Evolutionary conservation across 2,329 filamentous ascomycete genomes (phyloP).

Genomic region (Penicillium sp.): DNA sequence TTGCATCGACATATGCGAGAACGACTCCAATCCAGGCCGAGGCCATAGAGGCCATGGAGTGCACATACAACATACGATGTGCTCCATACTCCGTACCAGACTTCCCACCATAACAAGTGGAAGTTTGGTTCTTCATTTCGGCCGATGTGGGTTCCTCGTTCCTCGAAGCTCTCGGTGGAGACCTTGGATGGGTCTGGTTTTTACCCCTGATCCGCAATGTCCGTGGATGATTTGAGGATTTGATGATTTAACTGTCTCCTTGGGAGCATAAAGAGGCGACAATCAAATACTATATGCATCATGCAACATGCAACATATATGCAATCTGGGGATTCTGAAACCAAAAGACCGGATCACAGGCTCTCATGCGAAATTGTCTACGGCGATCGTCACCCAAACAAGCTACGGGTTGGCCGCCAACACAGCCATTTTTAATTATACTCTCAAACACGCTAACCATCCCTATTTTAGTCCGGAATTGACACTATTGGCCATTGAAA

Average conservation of each 20-base stretch:
- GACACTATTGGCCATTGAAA: constrained; percentile 15
- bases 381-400: constrained; percentile 22
- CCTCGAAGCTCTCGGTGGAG: constrained; percentile 18
- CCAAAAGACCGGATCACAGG: constrained; percentile 18
- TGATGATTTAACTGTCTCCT: background rate
- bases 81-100: background rate
- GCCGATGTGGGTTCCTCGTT: constrained; percentile 8
- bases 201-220: constrained; percentile 10
- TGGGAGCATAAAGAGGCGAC: background rate
- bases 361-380: constrained; percentile 20
- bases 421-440: constrained; percentile 11
- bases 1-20: constrained; percentile 4
- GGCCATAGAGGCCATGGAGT: background rate
- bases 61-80: background rate
- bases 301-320: constrained; percentile 1
- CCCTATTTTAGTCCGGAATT: constrained; percentile 11
- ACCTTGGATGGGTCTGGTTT: constrained; percentile 23
- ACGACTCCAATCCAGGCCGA: background rate
- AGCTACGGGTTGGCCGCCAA: constrained; percentile 14
- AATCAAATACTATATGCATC: background rate
- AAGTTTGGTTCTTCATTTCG: constrained; percentile 11
- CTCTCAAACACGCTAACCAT: constrained; percentile 22
- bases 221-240: background rate
- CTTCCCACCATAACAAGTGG: constrained; percentile 2
- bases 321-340: constrained; percentile 18